Conservation (phyloP, 2,329 filamentous ascomycete species). For the Aspergillus carbonarius region DNA sequence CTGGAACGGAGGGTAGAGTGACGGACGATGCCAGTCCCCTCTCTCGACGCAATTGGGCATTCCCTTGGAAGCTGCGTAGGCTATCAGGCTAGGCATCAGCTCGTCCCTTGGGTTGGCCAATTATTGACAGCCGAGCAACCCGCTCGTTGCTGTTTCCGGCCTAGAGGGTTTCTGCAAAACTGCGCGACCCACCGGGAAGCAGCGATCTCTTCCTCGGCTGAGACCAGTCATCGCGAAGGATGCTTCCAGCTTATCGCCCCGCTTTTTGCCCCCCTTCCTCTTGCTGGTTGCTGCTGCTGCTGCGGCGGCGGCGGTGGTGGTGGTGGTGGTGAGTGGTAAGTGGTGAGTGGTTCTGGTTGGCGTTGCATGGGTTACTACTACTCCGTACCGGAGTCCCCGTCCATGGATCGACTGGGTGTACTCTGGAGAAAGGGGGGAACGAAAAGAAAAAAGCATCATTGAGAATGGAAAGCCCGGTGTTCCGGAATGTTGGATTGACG, state of each 20-base stretch:
- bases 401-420: slow-evolving; percentile 5
- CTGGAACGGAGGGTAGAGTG: slow-evolving; percentile 11
- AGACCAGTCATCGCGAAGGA: slow-evolving; percentile 14
- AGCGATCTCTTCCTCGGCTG: slow-evolving; percentile 18
- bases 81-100: slow-evolving; percentile 20
- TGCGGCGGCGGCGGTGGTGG: background rate
- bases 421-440: background rate
- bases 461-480: background rate
- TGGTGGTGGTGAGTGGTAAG: background rate
- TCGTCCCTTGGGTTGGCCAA: slow-evolving; percentile 14
- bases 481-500: slow-evolving; percentile 1
- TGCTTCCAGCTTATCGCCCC: slow-evolving; percentile 22
- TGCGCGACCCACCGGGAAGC: slow-evolving; percentile 11
- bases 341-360: background rate
- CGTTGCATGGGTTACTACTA: slow-evolving; percentile 10
- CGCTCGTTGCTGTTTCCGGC: slow-evolving; percentile 15
- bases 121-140: background rate
- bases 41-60: background rate
- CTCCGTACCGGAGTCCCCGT: background rate
- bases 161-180: slow-evolving; percentile 15
- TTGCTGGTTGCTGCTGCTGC: background rate
- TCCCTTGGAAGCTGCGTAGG: slow-evolving; percentile 17
- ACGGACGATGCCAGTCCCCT: background rate
- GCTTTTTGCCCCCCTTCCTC: slow-evolving; percentile 14
- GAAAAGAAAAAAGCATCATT: background rate